Conservation (phyloP, 345 rosid species). For the Sonneratia caseolaris region DNA sequence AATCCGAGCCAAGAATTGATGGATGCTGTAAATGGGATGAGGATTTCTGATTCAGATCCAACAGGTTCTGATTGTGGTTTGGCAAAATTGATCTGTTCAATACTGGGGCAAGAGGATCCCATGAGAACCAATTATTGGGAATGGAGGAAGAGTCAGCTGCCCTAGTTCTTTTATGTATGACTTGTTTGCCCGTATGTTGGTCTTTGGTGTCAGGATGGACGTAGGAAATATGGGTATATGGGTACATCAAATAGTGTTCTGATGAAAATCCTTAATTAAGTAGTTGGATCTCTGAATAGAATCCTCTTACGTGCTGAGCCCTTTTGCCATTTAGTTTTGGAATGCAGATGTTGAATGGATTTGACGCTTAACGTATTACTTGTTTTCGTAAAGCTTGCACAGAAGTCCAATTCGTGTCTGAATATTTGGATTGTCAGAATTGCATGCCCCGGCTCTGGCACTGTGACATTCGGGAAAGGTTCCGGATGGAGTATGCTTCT, state of each 20-base stretch:
- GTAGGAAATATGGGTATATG: background rate
- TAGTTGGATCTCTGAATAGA: background rate
- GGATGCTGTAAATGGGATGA: constrained; percentile 44
- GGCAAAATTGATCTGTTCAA: constrained; percentile 42
- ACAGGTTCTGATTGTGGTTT: constrained; percentile 34
- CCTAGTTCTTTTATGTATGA: background rate
- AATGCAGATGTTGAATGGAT: too few relatives aligned
- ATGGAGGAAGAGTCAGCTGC: constrained; percentile 61
- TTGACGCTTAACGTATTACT: too few relatives aligned
- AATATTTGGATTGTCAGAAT: too few relatives aligned
- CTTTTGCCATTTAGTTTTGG: background rate
- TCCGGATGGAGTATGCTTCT: too few relatives aligned
- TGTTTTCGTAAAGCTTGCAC: too few relatives aligned
- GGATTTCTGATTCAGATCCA: constrained; percentile 23
- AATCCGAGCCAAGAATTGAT: constrained; percentile 47
- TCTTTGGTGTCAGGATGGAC: background rate
- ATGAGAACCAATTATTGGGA: constrained; percentile 70
- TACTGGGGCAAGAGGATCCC: constrained; percentile 53
- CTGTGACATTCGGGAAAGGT: too few relatives aligned
- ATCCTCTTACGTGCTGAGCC: background rate
- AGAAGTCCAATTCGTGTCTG: too few relatives aligned
- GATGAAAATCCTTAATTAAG: too few relatives aligned
- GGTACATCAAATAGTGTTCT: background rate
- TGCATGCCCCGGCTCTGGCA: too few relatives aligned
- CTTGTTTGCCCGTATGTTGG: background rate